Evolutionary conservation across 495 filamentous ascomycete genomes (phyloP).

Genomic region (Parmelia sp.): DNA sequence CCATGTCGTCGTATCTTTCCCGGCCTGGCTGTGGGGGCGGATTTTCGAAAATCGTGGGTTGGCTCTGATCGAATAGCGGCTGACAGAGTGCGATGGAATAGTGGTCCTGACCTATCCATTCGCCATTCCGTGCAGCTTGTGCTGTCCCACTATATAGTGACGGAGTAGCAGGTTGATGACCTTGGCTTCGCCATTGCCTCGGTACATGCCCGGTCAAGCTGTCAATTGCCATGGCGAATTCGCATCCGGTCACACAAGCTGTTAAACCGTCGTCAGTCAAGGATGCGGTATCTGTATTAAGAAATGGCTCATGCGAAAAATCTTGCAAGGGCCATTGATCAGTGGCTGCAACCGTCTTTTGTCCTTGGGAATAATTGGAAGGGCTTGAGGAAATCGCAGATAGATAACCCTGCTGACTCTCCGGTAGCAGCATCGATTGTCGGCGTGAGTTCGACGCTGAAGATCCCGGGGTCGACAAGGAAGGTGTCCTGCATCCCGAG

Average conservation of each 20-base stretch:
- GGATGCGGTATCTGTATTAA: background rate
- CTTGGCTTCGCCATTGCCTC: background rate
- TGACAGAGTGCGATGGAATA: background rate
- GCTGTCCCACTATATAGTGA: background rate
- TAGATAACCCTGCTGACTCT: slow-evolving; percentile 11
- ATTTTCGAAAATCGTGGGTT: background rate
- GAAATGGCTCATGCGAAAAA: background rate
- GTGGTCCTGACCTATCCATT: too few relatives aligned
- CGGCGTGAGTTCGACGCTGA: slow-evolving; percentile 12
- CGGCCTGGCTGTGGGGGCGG: background rate
- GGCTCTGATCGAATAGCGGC: background rate
- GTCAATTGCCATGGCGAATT: background rate
- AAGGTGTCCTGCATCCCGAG: slow-evolving; percentile 4
- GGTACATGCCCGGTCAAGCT: background rate
- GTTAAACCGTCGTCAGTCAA: background rate
- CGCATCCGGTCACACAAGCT: background rate
- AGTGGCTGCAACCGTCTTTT: background rate
- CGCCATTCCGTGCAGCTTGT: background rate
- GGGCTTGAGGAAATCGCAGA: slow-evolving; percentile 7
- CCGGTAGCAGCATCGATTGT: slow-evolving; percentile 10
- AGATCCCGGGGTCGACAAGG: background rate
- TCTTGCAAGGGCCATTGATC: slow-evolving; percentile 10
- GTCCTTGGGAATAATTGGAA: background rate
- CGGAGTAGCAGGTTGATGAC: background rate
- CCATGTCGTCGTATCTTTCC: background rate